Percentiles rank a stretch among this genome's conserved stretches.
Conservation (phyloP, 2,329 filamentous ascomycete species). For the Thielaviopsis populi region DNA sequence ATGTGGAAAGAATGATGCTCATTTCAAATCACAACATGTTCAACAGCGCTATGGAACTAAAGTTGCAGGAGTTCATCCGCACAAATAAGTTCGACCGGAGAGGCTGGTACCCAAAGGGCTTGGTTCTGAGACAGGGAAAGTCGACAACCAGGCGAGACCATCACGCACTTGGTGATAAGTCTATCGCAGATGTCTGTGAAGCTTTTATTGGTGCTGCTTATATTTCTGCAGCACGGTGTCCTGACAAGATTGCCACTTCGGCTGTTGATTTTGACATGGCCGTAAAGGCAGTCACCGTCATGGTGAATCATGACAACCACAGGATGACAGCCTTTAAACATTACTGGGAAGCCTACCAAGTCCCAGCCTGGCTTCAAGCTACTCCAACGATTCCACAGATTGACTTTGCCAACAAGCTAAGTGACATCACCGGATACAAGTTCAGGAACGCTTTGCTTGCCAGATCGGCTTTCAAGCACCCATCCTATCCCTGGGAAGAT, state of each 20-base stretch:
- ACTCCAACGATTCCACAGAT: slow-evolving; percentile 49
- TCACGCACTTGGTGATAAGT: slow-evolving; percentile 71
- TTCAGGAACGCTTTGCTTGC: slow-evolving; percentile 67
- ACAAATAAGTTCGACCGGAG: slow-evolving; percentile 69
- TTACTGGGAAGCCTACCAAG: slow-evolving; percentile 54
- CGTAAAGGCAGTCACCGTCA: slow-evolving; percentile 46
- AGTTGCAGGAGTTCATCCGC: slow-evolving; percentile 60
- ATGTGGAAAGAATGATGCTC: slow-evolving; percentile 79
- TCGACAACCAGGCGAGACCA: slow-evolving; percentile 29
- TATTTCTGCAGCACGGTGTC: slow-evolving; percentile 31
- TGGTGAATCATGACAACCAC: slow-evolving; percentile 59
- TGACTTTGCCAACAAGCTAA: slow-evolving; percentile 51
- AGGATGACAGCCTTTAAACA: slow-evolving; percentile 53
- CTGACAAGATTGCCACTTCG: slow-evolving; percentile 24
- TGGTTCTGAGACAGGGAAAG: slow-evolving; percentile 63
- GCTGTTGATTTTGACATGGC: slow-evolving; percentile 37
- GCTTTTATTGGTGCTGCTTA: slow-evolving; percentile 81
- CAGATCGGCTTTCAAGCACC: slow-evolving; percentile 74
- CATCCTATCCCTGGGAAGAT: slow-evolving; percentile 61
- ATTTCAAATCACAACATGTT: slow-evolving; percentile 87
- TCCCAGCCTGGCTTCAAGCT: slow-evolving; percentile 55
- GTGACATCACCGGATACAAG: slow-evolving; percentile 38
- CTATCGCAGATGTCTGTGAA: slow-evolving; percentile 86
- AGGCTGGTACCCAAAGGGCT: slow-evolving; percentile 74
- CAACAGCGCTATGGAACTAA: slow-evolving; percentile 53